Evolutionary conservation across 2,329 filamentous ascomycete genomes (phyloP), one percentile per base, ranked within the genome.

Genomic region (Calonectria crousiana): DNA sequence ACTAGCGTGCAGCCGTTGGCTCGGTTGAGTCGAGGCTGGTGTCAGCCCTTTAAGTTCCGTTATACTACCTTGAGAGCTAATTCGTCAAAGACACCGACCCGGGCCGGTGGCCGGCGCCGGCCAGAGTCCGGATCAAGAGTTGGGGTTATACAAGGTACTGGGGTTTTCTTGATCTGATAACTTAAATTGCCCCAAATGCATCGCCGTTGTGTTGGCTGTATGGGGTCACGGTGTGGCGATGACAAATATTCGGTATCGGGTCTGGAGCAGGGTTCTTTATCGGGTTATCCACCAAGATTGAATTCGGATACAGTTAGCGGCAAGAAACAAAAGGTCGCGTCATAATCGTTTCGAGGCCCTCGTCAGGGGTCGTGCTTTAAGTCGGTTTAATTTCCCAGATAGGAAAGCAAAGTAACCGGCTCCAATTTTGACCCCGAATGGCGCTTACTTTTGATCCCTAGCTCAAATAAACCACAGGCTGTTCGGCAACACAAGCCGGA

Each of bases 41-140:
- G 28, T 26, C 58, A 70, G 67, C 56, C 44, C 58, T 70, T 70
- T 70, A 65, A 70, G 56, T 70, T 62, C 20, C 9, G 20, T 60
- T 28, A 38, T 38, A 9, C 20, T 34, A 47, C 44, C n/a, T n/a
- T 23, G 44, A 70, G 11, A 64, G 28, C 23, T 44, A 52, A 62
- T 53, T 65, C 34, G 68, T 28, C 18, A 16, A 56, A 16, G 20
- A n/a, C 20, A 18, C 44, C 36, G 68, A 26, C 58, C 68, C 68
- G 68, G 68, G 47, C 68, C 68, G 68, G 68, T 64, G 23, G 32
- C 34, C 58, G 47, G 68, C n/a, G 34, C 47, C 58, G 44, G 56
- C 23, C 26, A 52, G 28, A 23, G 30, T 62, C 60, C 60, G 38
- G 38, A 9, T 49, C 26, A 6, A 28, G 8, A 20, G 38, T 16